Evolutionary conservation across 2,329 filamentous ascomycete species (phyloP), one percentile per base, ranked within the genome.

Genomic region (Zelopaecilomyces penicillatus): DNA sequence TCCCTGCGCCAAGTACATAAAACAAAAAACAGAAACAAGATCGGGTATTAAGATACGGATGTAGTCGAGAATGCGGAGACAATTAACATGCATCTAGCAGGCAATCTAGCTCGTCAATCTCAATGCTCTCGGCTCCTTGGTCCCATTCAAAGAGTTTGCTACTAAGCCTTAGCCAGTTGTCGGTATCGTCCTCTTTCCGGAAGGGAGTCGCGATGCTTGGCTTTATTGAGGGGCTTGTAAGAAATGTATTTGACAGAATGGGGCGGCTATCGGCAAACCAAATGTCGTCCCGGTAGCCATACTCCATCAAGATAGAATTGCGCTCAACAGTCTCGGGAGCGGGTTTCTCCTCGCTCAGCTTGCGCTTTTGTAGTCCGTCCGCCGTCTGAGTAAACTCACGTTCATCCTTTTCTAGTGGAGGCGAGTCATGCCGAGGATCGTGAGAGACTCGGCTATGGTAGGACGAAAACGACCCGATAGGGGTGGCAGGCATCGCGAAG

Each of bases 361-460:
- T 83, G 49, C 76, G 70, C 61, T 78, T 81, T 56, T 80, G 87
- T 55, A 97, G 78, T 40, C 84, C 87, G 54, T 88, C 87, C 11
- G 93, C 93, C 1, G 90, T 97, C 66, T 95, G 87, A 5, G 91
- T 96, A 60, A 98, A 98, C 65, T 97, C 93, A 59, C 85, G 87
- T 71, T 97, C 91, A 56, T 97, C 91, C 57, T 86, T 88, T 68
- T 97, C 91, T 33, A 97, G 74, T 11, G 89, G 88, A 42, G 91
- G 90, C 51, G 87, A 93, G 27, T 85, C 81, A n/a, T 83, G 85
- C 48, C 86, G 81, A 48, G 63, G 57, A 53, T 67, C 59, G 56
- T 64, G 59, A 46, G 58, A 59, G 48, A 59, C 64, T 53, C 64
- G 64, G 39, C 65, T 61, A 41, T 65, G 57, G 30, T 65, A 66